Base-by-base conservation (phyloP, 352 stramenopile species). In the Phytopythium cucurbitacearum region DNA sequence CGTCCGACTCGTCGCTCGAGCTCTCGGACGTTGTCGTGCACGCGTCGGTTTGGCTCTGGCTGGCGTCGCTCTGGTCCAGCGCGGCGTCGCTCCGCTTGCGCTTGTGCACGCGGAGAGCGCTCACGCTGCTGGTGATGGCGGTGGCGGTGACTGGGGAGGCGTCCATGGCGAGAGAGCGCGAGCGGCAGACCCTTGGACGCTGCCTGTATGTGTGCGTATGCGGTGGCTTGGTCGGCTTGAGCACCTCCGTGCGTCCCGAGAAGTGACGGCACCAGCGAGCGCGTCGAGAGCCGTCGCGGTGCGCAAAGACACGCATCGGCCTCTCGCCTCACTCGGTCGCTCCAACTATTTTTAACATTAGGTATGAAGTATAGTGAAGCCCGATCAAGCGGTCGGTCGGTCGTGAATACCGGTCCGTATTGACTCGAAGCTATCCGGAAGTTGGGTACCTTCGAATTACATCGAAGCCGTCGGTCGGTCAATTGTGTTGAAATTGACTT, bases 1-100 rank as follows among this genome's bases (percentile, higher is more conserved):
- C 56, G 34, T 54, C 54, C 37, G 11, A 5, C 21, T 72, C 67
- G 44, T 70, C 57, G 11, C 40, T 57, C 11, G 67, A 76, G 55
- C 64, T 73, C 57, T 76, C 67, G 40, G 54, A 60, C 10, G 60
- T 73, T 0, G 67, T 73, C 10, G 57, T 46, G 48, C 67, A 67
- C 28, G 45, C 33, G 28, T 51, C 45, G 34, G 53, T 39, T 45
- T 50, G 33, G 42, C 54, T 57, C 16, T 63, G 48, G n/a, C 1
- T 33, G 6, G 28, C 32, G 16, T 39, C 48, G 42, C 35, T 16
- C 33, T 44, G 10, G 46, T 32, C n/a, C 36, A 40, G 12, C 13
- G 7, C 36, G 10, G 28, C 12, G 34, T 46, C 59, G 21, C 54
- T 59, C 38, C 65, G 65, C 16, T 54, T 59, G 12, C 65, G 62